Conservation (phyloP, 1,284 basidiomycete genomes). For the Sphaerobolus stellatus region DNA sequence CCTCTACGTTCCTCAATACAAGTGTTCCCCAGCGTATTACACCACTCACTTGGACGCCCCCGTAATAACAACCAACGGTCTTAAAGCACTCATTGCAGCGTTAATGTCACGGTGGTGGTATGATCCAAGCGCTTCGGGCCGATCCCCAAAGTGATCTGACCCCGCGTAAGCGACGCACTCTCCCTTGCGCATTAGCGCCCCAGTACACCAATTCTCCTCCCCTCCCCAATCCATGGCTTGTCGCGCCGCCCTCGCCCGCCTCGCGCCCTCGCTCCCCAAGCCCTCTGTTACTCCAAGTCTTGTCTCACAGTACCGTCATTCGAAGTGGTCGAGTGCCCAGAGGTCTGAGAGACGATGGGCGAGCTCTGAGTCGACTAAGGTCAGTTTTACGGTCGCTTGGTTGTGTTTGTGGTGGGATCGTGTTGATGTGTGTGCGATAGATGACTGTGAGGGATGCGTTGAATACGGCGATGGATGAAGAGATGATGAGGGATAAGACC, state of each 20-base stretch:
- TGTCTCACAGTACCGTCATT: too few relatives aligned
- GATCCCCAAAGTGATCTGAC: too few relatives aligned
- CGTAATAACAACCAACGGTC: constrained; percentile 63
- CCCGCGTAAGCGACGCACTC: not conserved
- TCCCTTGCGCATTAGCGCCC: constrained; percentile 2
- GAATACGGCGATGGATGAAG: constrained; percentile 98
- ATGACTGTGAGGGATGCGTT: constrained; percentile 99
- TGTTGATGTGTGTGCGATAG: too few relatives aligned
- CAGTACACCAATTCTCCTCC: constrained; percentile 23
- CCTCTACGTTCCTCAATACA: constrained; percentile 53
- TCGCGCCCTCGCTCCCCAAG: constrained; percentile 55
- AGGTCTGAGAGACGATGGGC: constrained; percentile 25
- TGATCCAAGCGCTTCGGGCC: too few relatives aligned
- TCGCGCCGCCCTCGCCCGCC: constrained; percentile 62
- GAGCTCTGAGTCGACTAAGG: constrained; percentile 18
- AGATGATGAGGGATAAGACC: constrained; percentile 94
- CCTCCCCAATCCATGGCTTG: constrained; percentile 53
- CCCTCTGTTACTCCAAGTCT: constrained; percentile 36
- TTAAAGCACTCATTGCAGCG: constrained; percentile 3
- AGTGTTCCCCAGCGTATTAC: not conserved
- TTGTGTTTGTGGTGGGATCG: too few relatives aligned
- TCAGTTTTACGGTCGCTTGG: constrained; percentile 2
- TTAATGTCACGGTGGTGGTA: too few relatives aligned
- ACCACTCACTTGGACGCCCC: constrained; percentile 69
- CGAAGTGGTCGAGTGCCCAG: too few relatives aligned